phyloP scores from a whole-genome alignment of 2,329 filamentous ascomycete species.

The Sporothrix globosa region DNA sequence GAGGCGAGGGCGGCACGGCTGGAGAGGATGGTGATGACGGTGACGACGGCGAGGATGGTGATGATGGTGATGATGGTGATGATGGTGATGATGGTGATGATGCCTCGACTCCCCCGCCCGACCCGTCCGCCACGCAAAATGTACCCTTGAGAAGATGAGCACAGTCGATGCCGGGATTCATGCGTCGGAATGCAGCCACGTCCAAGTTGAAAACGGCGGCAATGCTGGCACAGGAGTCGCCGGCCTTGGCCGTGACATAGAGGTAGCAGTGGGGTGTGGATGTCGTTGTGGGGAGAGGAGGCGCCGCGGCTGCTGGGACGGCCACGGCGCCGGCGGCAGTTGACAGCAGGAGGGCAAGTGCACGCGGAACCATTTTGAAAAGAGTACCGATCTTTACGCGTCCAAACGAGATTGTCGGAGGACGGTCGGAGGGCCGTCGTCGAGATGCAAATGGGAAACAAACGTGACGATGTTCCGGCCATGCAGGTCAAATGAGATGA shows the following conservation, averaged over 20 bases:
- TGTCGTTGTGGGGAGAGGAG: background rate
- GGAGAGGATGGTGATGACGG: background rate
- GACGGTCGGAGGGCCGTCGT: background rate
- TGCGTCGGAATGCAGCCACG: constrained; percentile 1
- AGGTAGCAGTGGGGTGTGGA: constrained; percentile 18
- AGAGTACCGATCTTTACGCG: too few species aligned
- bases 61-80: background rate
- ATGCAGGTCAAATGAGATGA: background rate
- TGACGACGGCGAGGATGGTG: background rate
- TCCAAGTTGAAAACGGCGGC: constrained; percentile 28
- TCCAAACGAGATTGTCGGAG: too few species aligned
- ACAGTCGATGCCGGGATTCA: constrained; percentile 39
- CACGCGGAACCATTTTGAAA: background rate
- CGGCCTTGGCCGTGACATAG: background rate
- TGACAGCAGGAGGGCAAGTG: background rate
- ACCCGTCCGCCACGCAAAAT: constrained; percentile 27
- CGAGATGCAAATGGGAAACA: background rate
- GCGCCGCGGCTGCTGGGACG: background rate
- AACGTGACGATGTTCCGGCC: background rate
- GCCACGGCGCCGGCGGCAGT: background rate
- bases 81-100: background rate
- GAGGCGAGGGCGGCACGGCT: background rate
- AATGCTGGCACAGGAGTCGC: constrained; percentile 29
- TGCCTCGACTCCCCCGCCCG: background rate
- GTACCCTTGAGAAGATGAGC: background rate